phyloP scores from a whole-genome alignment of 331 rosid species.

The Stylosanthes scabra region DNA sequence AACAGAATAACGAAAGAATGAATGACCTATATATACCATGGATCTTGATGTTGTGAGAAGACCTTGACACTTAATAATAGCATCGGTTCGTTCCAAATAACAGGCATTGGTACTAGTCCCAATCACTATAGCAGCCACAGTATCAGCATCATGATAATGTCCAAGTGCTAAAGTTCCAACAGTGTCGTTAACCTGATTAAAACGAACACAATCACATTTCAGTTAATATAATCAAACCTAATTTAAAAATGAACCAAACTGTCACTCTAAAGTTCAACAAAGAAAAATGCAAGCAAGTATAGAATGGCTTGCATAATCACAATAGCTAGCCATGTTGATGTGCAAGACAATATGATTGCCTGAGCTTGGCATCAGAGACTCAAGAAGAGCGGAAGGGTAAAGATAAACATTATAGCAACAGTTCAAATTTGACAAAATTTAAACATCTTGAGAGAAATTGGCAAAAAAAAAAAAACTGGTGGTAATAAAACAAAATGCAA shows the following conservation, averaged over 20 bases:
- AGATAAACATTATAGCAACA: no score
- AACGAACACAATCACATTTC: no score
- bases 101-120: conserved; percentile 95
- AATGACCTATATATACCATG: conserved; percentile 68
- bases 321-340: conserved; percentile 3
- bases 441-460: neutral
- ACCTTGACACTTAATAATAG: conserved; percentile 82
- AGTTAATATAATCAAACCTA: conserved; percentile 7
- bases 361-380: neutral
- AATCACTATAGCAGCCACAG: conserved; percentile 83
- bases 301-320: conserved; percentile 13
- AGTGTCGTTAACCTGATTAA: conserved; percentile 89
- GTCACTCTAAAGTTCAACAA: neutral
- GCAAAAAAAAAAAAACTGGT: neutral
- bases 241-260: neutral
- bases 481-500: neutral
- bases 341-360: neutral
- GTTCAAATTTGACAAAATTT: no score
- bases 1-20: neutral
- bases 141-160: conserved; percentile 78
- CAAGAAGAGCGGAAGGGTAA: no score
- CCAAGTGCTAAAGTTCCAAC: conserved; percentile 85
- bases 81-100: conserved; percentile 82
- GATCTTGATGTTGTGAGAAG: conserved; percentile 70
- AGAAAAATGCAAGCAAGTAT: neutral